These are phyloP conservation scores for Penicillium sp. DNA, from an alignment of 2,329 filamentous ascomycete genomes.

Conservation along the genomic window DNA sequence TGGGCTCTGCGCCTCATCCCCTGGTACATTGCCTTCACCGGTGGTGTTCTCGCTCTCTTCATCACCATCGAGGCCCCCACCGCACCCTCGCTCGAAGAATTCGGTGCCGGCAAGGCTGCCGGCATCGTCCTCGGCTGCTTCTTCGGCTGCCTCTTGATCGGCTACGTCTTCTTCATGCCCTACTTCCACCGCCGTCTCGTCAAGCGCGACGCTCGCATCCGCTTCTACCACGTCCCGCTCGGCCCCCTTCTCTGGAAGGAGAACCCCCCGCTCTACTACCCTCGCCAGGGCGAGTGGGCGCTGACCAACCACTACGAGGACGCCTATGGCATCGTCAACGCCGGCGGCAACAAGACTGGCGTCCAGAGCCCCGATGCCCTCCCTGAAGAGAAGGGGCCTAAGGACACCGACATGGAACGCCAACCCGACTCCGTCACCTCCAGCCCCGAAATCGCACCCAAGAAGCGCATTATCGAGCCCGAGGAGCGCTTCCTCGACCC, in stretches of 20 bases:
- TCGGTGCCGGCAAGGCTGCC: constrained; percentile 31
- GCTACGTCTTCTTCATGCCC: constrained; percentile 32
- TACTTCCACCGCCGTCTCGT: constrained; percentile 36
- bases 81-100: constrained; percentile 29
- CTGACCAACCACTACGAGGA: constrained; percentile 50
- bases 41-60: constrained; percentile 60
- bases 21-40: constrained; percentile 56
- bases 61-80: constrained; percentile 55
- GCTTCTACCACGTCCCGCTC: constrained; percentile 38
- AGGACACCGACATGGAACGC: constrained; percentile 21
- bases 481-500: constrained; percentile 33
- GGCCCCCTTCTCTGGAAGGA: constrained; percentile 49
- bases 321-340: constrained; percentile 31
- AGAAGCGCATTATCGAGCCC: constrained; percentile 26
- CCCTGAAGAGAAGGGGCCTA: constrained; percentile 15
- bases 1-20: constrained; percentile 56
- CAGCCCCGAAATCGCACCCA: constrained; percentile 27
- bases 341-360: constrained; percentile 20
- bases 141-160: constrained; percentile 31
- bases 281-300: constrained; percentile 40
- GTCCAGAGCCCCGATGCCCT: not conserved
- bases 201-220: constrained; percentile 27
- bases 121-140: constrained; percentile 35
- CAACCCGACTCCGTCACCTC: constrained; percentile 24
- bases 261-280: constrained; percentile 47